These are phyloP conservation scores for Sugiyamaella japonica DNA, from an alignment of 1,139 yeast species.

Conservation along the genomic window DNA sequence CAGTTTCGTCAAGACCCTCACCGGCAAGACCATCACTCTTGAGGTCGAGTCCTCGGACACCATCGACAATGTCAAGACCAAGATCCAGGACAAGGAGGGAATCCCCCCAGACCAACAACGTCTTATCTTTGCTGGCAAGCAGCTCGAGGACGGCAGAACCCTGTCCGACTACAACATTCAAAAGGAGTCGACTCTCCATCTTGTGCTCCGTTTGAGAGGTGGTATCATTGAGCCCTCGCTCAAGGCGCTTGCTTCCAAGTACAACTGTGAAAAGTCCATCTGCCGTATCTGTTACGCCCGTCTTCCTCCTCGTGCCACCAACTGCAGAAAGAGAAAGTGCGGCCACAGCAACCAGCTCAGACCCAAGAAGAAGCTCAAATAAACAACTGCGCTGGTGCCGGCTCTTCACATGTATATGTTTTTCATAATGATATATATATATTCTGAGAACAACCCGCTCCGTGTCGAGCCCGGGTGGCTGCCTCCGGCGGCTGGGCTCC, in stretches of 20 bases:
- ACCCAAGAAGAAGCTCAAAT: slow-evolving; percentile 99
- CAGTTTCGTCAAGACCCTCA: slow-evolving; percentile 36
- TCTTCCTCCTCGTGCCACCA: slow-evolving; percentile 99
- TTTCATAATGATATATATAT: slow-evolving; percentile 18
- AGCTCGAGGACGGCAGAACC: slow-evolving; percentile 91
- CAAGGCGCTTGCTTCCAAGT: slow-evolving; percentile 98
- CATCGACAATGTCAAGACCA: slow-evolving; percentile 89
- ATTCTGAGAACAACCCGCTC: slow-evolving; percentile 13
- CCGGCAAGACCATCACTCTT: slow-evolving; percentile 54
- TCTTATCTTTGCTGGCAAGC: slow-evolving; percentile 91
- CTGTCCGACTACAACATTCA: slow-evolving; percentile 93
- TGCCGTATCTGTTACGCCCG: slow-evolving; percentile 99
- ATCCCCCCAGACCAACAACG: slow-evolving; percentile 96
- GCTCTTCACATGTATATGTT: slow-evolving; percentile 14
- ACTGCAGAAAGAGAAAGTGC: slow-evolving; percentile 99
- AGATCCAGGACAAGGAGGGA: slow-evolving; percentile 94
- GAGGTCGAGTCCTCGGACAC: slow-evolving; percentile 95
- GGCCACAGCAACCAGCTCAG: slow-evolving; percentile 99
- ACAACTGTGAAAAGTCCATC: slow-evolving; percentile 99
- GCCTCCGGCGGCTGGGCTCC: not conserved
- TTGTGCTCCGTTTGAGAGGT: slow-evolving; percentile 89
- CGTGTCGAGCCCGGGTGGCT: not conserved
- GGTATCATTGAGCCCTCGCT: slow-evolving; percentile 99
- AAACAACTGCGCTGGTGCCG: slow-evolving; percentile 46
- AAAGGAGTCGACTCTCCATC: slow-evolving; percentile 87